These are phyloP conservation scores for Parasarocladium wereldwijsianum DNA, from an alignment of 2,329 filamentous ascomycete genomes.

Conservation along the genomic window DNA sequence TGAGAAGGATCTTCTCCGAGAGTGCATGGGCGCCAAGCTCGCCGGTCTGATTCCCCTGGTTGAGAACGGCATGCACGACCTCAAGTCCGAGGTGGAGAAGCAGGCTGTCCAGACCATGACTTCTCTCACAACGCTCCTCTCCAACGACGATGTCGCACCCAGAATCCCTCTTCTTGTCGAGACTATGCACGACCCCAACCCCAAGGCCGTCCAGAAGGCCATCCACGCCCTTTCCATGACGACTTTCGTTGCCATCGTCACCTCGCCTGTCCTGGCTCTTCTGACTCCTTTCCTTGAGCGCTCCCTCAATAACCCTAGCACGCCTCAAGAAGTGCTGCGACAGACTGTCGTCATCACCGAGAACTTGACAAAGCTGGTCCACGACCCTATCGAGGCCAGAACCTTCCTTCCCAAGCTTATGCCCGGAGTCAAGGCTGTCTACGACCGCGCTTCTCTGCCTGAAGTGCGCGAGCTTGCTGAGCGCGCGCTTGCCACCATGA, in stretches of 20 bases:
- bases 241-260: constrained; percentile 93
- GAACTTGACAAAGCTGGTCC: constrained; percentile 95
- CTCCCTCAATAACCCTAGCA: constrained; percentile 80
- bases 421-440: constrained; percentile 82
- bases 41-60: constrained; percentile 82
- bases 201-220: constrained; percentile 80
- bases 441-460: constrained; percentile 76
- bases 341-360: constrained; percentile 95
- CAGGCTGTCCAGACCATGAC: constrained; percentile 88
- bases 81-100: constrained; percentile 80
- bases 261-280: constrained; percentile 84
- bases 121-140: constrained; percentile 73
- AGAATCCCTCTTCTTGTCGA: constrained; percentile 85
- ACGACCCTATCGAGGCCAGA: constrained; percentile 85
- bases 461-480: constrained; percentile 86
- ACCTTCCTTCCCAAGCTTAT: constrained; percentile 90
- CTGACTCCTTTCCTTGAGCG: constrained; percentile 90
- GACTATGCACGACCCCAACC: constrained; percentile 86
- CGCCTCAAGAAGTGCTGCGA: constrained; percentile 83
- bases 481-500: constrained; percentile 67
- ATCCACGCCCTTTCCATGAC: constrained; percentile 95
- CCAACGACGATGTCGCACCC: constrained; percentile 92
- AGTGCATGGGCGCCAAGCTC: constrained; percentile 78
- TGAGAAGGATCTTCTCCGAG: constrained; percentile 78
- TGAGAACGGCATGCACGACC: constrained; percentile 88